A percentile compares a stretch with the other conserved stretches of the same genome.
Evolutionary conservation across 2,329 filamentous ascomycete genomes (phyloP).

Genomic region (Lachnellula suecica): DNA sequence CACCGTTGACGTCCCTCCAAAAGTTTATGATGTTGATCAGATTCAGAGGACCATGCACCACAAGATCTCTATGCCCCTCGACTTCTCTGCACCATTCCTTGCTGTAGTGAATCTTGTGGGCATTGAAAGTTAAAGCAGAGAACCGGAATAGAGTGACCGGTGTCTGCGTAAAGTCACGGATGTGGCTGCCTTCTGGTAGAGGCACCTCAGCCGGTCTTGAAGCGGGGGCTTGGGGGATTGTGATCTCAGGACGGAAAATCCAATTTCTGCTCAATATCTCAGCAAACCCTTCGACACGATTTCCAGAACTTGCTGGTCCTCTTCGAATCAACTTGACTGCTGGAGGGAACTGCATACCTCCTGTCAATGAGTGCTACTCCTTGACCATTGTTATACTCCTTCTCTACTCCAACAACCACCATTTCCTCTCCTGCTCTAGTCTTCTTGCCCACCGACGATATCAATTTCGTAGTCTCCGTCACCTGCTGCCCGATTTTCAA

Average conservation of each 20-base stretch:
- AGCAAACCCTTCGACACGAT: not conserved
- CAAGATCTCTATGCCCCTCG: constrained; percentile 61
- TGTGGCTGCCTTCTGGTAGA: constrained; percentile 20
- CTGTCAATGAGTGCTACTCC: constrained; percentile 55
- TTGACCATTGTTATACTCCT: constrained; percentile 51
- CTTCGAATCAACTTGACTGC: not conserved
- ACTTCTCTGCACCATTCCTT: constrained; percentile 41
- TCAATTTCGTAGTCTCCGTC: constrained; percentile 54
- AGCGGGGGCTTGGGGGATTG: constrained; percentile 22
- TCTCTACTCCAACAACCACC: constrained; percentile 64
- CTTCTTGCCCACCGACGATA: constrained; percentile 53
- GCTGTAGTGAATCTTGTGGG: constrained; percentile 84
- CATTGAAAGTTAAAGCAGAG: constrained; percentile 83
- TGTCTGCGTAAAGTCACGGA: constrained; percentile 33
- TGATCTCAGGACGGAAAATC: constrained; percentile 31
- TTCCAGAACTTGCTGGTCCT: not conserved
- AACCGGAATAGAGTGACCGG: constrained; percentile 65
- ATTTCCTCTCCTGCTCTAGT: constrained; percentile 57
- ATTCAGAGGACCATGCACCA: constrained; percentile 81
- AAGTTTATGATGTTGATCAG: constrained; percentile 72
- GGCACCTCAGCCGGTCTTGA: constrained; percentile 10
- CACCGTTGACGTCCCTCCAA: constrained; percentile 47
- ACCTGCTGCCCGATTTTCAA: constrained; percentile 55
- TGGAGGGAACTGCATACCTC: constrained; percentile 41
- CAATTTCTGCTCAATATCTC: constrained; percentile 25